Evolutionary conservation across 2,329 filamentous ascomycete genomes (phyloP), one percentile per base, ranked within the genome.

Genomic region (Emericellopsis cladophorae): DNA sequence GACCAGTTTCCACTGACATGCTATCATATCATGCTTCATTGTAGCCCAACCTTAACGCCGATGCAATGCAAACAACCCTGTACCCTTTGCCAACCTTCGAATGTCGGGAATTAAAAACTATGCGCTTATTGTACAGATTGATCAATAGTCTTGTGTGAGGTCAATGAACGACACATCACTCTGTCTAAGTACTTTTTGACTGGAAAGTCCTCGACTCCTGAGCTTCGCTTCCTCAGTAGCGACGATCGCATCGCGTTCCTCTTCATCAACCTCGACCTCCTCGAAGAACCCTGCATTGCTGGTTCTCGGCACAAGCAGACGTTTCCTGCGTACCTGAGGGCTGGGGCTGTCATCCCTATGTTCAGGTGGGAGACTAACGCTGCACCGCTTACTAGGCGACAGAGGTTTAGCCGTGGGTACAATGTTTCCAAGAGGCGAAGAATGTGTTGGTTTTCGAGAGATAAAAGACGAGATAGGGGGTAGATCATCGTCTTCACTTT

Each of bases 251-350:
- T 42, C 43, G 1, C 36, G 22, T 9, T 42, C 31, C 9, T 36
- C 35, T 5, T 21, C 32, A 16, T 40, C 40, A 15, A 42, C 40
- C 22, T 42, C 41, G 5, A 45, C 26, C 15, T 32, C 63, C 22
- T 54, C 49, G 45, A 64, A 61, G 49, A 65, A 68, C 4, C 66
- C 65, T 6, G 50, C 49, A 12, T 51, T 51, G 36, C 60, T 61
- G 22, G 50, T 51, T 34, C 57, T 56, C 11, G 64, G 61, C 31
- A 63, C 47, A 44, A 63, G 55, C 11, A 66, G 44, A 44, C 60
- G 67, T 45, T 64, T 68, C 49, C 51, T 57, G 42, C 42, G 7
- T 22, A 7, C 3, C 26, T 12, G 26, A 29, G 26, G 12, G 26
- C 26, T 29, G 26, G 26, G 26, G 26, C 26, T 29, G 12, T 3